These are phyloP conservation scores for Cyclostephanos tholiformis DNA, from an alignment of 108 stramenopile species.

Conservation along the genomic window DNA sequence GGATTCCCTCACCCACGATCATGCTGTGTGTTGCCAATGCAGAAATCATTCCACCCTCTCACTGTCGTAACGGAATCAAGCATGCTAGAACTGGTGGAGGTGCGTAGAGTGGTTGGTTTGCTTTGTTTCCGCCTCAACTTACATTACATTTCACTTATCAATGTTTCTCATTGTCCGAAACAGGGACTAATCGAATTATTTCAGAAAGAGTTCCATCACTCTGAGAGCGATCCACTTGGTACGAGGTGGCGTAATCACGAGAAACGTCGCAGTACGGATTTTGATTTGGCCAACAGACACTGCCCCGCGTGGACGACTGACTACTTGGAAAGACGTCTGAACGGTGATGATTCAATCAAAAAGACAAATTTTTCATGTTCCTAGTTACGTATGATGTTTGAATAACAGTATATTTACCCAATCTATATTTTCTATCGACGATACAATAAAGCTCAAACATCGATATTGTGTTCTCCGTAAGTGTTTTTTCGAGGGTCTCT, in stretches of 20 bases:
- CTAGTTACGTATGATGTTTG: too few species aligned
- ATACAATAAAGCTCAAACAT: too few species aligned
- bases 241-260: conserved; percentile 12
- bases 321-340: not conserved
- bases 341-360: not conserved
- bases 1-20: not conserved
- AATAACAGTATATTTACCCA: too few species aligned
- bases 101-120: not conserved
- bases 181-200: conserved; percentile 14
- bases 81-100: conserved; percentile 5
- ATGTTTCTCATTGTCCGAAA: not conserved
- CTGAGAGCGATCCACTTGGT: conserved; percentile 7
- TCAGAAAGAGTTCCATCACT: conserved; percentile 6
- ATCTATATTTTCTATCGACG: too few species aligned
- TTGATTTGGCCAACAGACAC: not conserved
- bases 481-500: too few species aligned
- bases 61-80: conserved; percentile 11
- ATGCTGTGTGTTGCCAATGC: not conserved
- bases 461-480: too few species aligned
- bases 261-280: conserved; percentile 11
- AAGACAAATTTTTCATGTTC: too few species aligned
- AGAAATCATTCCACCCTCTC: not conserved
- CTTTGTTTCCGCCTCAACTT: not conserved
- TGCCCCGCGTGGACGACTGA: conserved; percentile 18
- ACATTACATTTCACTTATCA: not conserved